Conservation (phyloP, 23 red algal species). For the Pyropia haitanensis region DNA sequence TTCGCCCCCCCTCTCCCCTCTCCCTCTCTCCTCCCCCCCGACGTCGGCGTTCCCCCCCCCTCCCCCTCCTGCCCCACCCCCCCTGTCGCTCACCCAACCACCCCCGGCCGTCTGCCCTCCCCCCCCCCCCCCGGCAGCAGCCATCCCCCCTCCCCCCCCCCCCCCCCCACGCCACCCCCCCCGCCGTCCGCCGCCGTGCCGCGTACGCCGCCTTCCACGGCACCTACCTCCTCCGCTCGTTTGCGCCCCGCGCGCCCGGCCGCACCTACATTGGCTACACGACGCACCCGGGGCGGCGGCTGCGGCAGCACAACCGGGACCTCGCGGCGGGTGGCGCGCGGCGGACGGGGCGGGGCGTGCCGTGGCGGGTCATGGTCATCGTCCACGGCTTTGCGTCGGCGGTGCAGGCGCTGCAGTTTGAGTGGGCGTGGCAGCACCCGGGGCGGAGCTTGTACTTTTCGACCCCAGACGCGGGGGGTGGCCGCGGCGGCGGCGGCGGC, state of each 20-base stretch:
- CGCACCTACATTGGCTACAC: conserved; percentile 98
- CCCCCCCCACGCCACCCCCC: too few relatives aligned
- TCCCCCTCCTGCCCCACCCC: too few relatives aligned
- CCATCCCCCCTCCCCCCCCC: too few relatives aligned
- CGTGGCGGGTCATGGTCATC: conserved; percentile 73
- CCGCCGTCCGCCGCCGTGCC: too few relatives aligned
- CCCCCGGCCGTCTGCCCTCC: too few relatives aligned
- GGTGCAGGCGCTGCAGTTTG: conserved; percentile 88
- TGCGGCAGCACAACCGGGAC: conserved; percentile 91
- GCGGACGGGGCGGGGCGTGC: conserved; percentile 45
- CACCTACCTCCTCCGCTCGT: conserved; percentile 47
- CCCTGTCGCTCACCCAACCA: too few relatives aligned
- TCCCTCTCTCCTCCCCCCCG: too few relatives aligned
- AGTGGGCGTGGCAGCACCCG: conserved; percentile 99
- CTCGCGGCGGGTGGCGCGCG: conserved; percentile 50
- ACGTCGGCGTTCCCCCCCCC: too few relatives aligned
- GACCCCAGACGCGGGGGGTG: too few relatives aligned
- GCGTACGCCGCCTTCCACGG: conserved; percentile 6
- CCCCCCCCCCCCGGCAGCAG: too few relatives aligned
- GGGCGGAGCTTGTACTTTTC: conserved; percentile 12
- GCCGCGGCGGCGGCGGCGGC: too few relatives aligned
- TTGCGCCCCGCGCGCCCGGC: conserved; percentile 13
- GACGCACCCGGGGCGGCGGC: conserved; percentile 66
- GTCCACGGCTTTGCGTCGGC: conserved; percentile 71
- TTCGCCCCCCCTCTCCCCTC: too few relatives aligned